These are phyloP conservation scores for Ogataea pignaliae DNA, from an alignment of 805 yeast species.

Conservation along the genomic window DNA sequence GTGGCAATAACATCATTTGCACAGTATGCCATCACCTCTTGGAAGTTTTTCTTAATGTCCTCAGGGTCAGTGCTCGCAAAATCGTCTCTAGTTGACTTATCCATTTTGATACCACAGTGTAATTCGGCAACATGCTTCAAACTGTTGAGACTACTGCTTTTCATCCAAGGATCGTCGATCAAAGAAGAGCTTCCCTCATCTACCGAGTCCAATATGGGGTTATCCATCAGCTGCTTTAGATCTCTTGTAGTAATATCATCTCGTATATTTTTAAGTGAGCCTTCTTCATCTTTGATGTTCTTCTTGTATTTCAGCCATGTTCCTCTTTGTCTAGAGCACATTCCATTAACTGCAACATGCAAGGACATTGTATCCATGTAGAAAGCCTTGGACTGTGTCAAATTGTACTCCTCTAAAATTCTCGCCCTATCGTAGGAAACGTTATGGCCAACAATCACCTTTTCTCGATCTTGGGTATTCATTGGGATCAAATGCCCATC, in stretches of 20 bases:
- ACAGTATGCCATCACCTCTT: slow-evolving; percentile 69
- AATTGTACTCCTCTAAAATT: slow-evolving; percentile 74
- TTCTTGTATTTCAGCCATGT: slow-evolving; percentile 61
- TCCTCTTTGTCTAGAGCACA: slow-evolving; percentile 88
- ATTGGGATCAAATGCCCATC: slow-evolving; percentile 73
- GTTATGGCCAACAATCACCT: slow-evolving; percentile 83
- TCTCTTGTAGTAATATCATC: slow-evolving; percentile 20
- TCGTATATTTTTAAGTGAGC: slow-evolving; percentile 15
- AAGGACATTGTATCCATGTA: slow-evolving; percentile 89
- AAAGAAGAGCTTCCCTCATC: slow-evolving; percentile 24
- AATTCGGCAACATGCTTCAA: slow-evolving; percentile 73
- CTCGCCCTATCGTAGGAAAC: slow-evolving; percentile 89
- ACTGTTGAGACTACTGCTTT: slow-evolving; percentile 70
- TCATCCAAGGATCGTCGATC: slow-evolving; percentile 83
- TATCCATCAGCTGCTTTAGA: slow-evolving; percentile 23
- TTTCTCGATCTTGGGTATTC: slow-evolving; percentile 43
- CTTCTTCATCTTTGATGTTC: slow-evolving; percentile 27
- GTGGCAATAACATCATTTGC: slow-evolving; percentile 81
- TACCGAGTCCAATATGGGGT: slow-evolving; percentile 30
- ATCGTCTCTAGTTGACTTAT: slow-evolving; percentile 62
- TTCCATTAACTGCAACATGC: slow-evolving; percentile 86
- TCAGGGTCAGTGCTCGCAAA: slow-evolving; percentile 54
- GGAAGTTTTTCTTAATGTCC: slow-evolving; percentile 53
- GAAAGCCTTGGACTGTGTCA: slow-evolving; percentile 65
- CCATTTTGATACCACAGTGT: slow-evolving; percentile 65